A percentile compares a stretch with the other conserved stretches of the same genome.
These are phyloP conservation scores for Paraphoma chrysanthemicola DNA, from an alignment of 2,329 filamentous ascomycete species.

Conservation along the genomic window DNA sequence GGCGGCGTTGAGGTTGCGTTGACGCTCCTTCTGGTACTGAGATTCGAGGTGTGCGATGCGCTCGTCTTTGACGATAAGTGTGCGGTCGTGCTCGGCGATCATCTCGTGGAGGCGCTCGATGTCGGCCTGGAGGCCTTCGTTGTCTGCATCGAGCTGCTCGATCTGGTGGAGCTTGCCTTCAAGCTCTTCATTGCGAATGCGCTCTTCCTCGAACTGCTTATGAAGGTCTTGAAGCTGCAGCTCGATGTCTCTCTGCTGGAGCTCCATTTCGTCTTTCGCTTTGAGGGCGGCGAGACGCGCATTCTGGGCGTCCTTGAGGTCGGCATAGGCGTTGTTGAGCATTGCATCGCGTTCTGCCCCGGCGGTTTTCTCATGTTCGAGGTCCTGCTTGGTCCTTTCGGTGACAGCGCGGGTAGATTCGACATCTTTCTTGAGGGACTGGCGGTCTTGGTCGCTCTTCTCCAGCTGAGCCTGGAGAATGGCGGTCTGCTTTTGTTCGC, in stretches of 20 bases:
- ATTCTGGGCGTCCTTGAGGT: constrained; percentile 2
- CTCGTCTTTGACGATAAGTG: constrained; percentile 30
- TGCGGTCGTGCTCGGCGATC: constrained; percentile 16
- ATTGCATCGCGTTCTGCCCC: not conserved
- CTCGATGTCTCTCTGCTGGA: constrained; percentile 4
- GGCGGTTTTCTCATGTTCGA: constrained; percentile 5
- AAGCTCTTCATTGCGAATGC: constrained; percentile 12
- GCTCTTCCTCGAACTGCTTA: constrained; percentile 13
- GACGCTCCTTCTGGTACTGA: constrained; percentile 24
- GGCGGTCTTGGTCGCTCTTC: not conserved
- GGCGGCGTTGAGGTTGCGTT: constrained; percentile 14
- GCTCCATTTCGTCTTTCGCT: constrained; percentile 9
- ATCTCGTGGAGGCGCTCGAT: constrained; percentile 12
- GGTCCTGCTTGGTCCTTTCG: constrained; percentile 1
- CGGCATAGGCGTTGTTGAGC: constrained; percentile 14
- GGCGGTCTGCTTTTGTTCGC: not conserved
- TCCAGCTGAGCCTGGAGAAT: not conserved
- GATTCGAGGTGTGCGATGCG: constrained; percentile 30
- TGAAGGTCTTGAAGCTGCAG: constrained; percentile 16
- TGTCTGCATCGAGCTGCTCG: constrained; percentile 5
- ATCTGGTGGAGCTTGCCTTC: constrained; percentile 7
- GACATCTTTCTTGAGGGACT: too few species aligned
- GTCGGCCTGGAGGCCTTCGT: constrained; percentile 13
- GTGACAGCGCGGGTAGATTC: too few species aligned
- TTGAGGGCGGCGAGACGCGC: not conserved